Base-by-base conservation (phyloP, 768 basidiomycete species). In the Infundibulicybe gibba region DNA sequence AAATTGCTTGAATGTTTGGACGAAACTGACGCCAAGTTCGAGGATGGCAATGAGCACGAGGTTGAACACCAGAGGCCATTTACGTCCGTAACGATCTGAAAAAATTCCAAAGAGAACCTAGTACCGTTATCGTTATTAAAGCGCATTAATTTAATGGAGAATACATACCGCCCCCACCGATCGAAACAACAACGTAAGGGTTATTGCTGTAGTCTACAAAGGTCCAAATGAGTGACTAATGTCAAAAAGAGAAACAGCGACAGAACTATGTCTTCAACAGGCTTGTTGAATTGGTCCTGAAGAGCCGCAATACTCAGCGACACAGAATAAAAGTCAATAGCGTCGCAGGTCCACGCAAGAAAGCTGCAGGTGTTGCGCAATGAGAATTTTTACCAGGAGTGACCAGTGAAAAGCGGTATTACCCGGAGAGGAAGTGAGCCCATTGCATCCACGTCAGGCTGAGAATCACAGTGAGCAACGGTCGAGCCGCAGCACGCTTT, bases 101-200 rank as follows among this genome's bases (percentile, higher is more conserved):
- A n/a, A n/a, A n/a, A n/a, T n/a, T n/a, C n/a, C n/a, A n/a, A n/a
- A n/a, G n/a, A n/a, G n/a, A n/a, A n/a, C n/a, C n/a, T n/a, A n/a
- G n/a, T n/a, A 13, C 11, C 17, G n/a, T n/a, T n/a, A n/a, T n/a
- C n/a, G n/a, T n/a, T n/a, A n/a, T n/a, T 8, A 25, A 25, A 8
- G 25, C 25, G 8, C 25, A 8, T 8, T 25, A 8, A 25, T 25
- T 3, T 25, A 25, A 8, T n/a, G n/a, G 16, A 8, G 42, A 49
- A 37, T 53, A 75, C 61, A 12, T 59, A 74, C 85, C 37, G 87
- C 87, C 31, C 87, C 88, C 43, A 78, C 69, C 4, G 89, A 87
- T 49, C 94, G 81, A 73, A 97, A 87, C 14, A 98, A 79, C 1
- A 98, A 74, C 0, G 94, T 97, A 41, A 97, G 74, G 5, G 94